A percentile compares a stretch with the other conserved stretches of the same genome.
Conservation (phyloP, 495 filamentous ascomycete species). For the Stereocaulon alpinum region DNA sequence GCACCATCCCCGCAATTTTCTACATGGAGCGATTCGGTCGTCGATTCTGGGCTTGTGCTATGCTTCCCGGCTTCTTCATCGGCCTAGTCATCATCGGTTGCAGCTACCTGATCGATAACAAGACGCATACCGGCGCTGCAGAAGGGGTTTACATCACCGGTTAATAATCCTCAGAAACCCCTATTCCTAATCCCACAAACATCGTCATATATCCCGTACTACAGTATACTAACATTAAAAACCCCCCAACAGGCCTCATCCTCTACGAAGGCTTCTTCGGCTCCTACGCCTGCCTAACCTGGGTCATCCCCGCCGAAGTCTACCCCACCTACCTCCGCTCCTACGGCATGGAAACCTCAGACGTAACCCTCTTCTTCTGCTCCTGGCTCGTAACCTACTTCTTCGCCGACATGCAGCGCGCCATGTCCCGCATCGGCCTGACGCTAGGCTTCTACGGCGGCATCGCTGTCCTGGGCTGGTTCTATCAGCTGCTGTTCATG, state of each 20-base stretch:
- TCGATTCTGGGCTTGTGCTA: constrained; percentile 51
- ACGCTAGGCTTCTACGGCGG: constrained; percentile 52
- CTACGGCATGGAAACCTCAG: constrained; percentile 50
- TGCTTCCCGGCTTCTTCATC: constrained; percentile 52
- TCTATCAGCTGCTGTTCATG: constrained; percentile 53
- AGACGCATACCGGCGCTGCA: constrained; percentile 31
- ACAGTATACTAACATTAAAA: too few relatives aligned
- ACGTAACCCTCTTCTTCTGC: constrained; percentile 47
- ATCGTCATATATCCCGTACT: too few relatives aligned
- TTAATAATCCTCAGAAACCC: too few relatives aligned
- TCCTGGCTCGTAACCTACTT: constrained; percentile 57
- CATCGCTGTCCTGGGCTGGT: constrained; percentile 46
- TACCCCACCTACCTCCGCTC: constrained; percentile 51
- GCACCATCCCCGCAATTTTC: constrained; percentile 48
- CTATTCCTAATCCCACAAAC: too few relatives aligned
- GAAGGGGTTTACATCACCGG: constrained; percentile 40
- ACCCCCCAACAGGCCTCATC: constrained; percentile 46
- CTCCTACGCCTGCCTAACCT: constrained; percentile 51
- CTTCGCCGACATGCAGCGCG: constrained; percentile 47
- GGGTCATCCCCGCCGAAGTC: constrained; percentile 50
- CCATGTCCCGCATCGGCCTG: constrained; percentile 47
- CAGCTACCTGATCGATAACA: constrained; percentile 37
- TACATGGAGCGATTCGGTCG: constrained; percentile 52
- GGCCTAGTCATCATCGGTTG: constrained; percentile 47
- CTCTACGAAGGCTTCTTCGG: constrained; percentile 55